Conservation (phyloP, 164 flowering plant genomes). For the Warburgia ugandensis region DNA sequence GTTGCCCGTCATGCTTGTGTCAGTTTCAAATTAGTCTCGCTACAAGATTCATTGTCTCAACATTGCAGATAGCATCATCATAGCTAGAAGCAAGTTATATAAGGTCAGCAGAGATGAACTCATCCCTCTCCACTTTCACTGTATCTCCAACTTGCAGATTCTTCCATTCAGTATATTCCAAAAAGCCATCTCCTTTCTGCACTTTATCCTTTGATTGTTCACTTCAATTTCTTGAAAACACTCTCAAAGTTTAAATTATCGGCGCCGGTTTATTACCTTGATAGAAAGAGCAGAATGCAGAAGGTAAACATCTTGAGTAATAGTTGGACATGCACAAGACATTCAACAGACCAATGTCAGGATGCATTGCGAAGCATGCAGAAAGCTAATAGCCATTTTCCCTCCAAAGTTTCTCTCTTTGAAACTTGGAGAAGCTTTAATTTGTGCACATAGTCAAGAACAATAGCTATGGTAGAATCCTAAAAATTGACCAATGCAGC, state of each 20-base stretch:
- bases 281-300: slow-evolving; percentile 1
- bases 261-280: neutral
- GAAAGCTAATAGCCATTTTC: too few species aligned
- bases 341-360: too few species aligned
- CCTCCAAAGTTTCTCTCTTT: too few species aligned
- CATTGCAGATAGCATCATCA: slow-evolving; percentile 85
- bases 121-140: slow-evolving; percentile 79
- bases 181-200: slow-evolving; percentile 48
- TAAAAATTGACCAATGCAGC: too few species aligned
- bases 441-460: too few species aligned
- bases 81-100: slow-evolving; percentile 81
- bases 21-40: slow-evolving; percentile 88
- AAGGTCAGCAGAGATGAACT: slow-evolving; percentile 87
- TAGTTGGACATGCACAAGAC: too few species aligned
- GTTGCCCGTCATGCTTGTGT: slow-evolving; percentile 82
- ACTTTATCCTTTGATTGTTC: slow-evolving; percentile 77
- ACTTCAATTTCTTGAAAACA: slow-evolving; percentile 68
- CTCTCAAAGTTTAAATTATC: slow-evolving; percentile 1
- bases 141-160: slow-evolving; percentile 76
- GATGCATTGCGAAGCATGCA: neutral
- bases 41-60: slow-evolving; percentile 96
- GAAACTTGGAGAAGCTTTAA: too few species aligned
- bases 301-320: too few species aligned
- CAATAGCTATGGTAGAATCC: too few species aligned
- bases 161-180: slow-evolving; percentile 64